Evolutionary conservation across 768 basidiomycete species (phyloP).

Genomic region (Phylloporus rhodoxanthus): DNA sequence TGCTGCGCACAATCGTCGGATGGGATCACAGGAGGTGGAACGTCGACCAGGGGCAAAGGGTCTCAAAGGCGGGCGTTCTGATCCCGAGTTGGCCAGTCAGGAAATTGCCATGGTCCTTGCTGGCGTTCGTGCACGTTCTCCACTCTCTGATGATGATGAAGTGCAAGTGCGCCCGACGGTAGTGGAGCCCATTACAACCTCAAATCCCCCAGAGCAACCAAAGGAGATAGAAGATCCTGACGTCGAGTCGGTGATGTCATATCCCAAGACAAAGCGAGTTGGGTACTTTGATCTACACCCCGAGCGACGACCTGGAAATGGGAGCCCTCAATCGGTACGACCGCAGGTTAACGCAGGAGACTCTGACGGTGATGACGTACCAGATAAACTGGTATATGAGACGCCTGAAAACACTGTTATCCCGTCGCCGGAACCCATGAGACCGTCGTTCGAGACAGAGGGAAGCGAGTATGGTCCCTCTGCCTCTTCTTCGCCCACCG

Average conservation of each 20-base stretch:
- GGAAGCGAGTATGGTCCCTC: conserved; percentile 31
- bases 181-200: conserved; percentile 5
- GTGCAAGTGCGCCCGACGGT: conserved; percentile 20
- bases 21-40: conserved; percentile 53
- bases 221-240: conserved; percentile 40
- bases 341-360: conserved; percentile 26
- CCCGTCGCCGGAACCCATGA: conserved; percentile 22
- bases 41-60: conserved; percentile 23
- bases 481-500: conserved; percentile 21
- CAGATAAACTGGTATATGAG: conserved; percentile 32
- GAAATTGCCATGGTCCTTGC: conserved; percentile 72
- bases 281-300: conserved; percentile 81
- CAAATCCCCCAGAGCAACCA: conserved; percentile 31
- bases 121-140: conserved; percentile 37
- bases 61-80: conserved; percentile 37
- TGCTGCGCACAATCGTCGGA: conserved; percentile 45
- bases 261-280: conserved; percentile 35
- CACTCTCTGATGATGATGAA: conserved; percentile 39
- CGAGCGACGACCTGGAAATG: conserved; percentile 46
- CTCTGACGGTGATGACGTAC: conserved; percentile 33
- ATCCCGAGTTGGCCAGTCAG: conserved; percentile 67
- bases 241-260: conserved; percentile 37
- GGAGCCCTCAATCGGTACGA: conserved; percentile 17
- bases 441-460: conserved; percentile 30
- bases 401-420: conserved; percentile 16